phyloP scores from a whole-genome alignment of 345 rosid genomes.

The Combretum micranthum region DNA sequence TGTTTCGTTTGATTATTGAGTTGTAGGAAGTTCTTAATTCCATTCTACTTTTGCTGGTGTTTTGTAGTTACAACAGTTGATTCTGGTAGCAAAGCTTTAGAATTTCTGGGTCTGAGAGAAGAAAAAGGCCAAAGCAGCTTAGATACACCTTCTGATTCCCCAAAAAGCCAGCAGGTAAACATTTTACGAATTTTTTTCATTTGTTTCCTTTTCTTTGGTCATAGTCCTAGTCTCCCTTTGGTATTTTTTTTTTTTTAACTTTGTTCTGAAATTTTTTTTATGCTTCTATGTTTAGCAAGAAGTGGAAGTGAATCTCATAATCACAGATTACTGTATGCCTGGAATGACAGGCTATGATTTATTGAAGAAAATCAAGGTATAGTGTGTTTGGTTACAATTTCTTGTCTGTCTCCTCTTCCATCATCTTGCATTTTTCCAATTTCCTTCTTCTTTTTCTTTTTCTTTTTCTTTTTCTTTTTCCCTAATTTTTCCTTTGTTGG shows the following conservation, averaged over 20 bases:
- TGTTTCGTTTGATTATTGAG: background rate
- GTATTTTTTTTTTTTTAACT: too few relatives aligned
- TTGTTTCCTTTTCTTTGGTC: slow-evolving; percentile 1
- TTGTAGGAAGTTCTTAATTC: background rate
- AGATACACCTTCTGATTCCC: slow-evolving; percentile 24
- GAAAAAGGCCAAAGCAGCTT: slow-evolving; percentile 27
- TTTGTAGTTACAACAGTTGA: slow-evolving; percentile 66
- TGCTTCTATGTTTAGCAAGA: slow-evolving; percentile 25
- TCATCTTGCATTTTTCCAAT: slow-evolving; percentile 11
- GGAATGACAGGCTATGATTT: slow-evolving; percentile 86
- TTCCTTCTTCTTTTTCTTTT: slow-evolving; percentile 2
- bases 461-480: background rate
- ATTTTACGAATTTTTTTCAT: background rate
- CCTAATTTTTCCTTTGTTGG: background rate
- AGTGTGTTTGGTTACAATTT: slow-evolving; percentile 1
- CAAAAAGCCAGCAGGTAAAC: slow-evolving; percentile 32
- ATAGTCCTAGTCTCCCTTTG: background rate
- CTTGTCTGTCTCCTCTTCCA: slow-evolving; percentile 2
- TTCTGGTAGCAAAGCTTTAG: slow-evolving; percentile 63
- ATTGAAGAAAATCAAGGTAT: slow-evolving; percentile 69
- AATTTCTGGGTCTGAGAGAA: slow-evolving; percentile 54
- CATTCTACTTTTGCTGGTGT: background rate
- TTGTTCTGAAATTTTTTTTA: background rate
- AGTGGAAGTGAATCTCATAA: slow-evolving; percentile 51
- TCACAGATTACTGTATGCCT: slow-evolving; percentile 81